These are phyloP conservation scores for Diutina neorugosa DNA, from an alignment of 1,139 yeast species.

Conservation along the genomic window DNA sequence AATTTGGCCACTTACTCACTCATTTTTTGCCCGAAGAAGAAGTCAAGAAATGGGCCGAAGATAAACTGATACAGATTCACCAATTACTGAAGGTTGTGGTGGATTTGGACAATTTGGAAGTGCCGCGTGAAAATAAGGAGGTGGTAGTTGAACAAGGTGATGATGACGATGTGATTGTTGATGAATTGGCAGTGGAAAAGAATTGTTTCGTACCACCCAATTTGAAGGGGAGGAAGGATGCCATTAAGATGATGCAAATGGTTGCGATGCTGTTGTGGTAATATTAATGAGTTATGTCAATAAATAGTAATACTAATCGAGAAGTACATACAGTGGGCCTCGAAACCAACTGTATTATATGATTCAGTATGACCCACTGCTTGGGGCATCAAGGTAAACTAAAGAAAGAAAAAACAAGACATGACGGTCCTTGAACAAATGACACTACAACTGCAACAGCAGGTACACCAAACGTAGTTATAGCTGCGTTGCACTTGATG, in stretches of 20 bases:
- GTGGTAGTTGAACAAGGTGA: not conserved
- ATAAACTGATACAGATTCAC: not conserved
- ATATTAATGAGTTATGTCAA: not conserved
- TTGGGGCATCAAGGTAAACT: no score
- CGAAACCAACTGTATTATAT: no score
- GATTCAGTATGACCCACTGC: no score
- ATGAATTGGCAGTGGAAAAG: not conserved
- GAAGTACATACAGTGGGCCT: no score
- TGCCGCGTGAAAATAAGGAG: not conserved
- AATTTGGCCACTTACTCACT: slow-evolving; percentile 7
- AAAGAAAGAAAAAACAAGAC: no score
- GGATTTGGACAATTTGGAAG: not conserved
- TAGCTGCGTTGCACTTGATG: no score
- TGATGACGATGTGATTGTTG: not conserved
- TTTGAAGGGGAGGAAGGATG: slow-evolving; percentile 1
- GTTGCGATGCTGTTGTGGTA: slow-evolving; percentile 3
- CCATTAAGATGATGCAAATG: not conserved
- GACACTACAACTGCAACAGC: no score
- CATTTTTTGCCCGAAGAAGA: slow-evolving; percentile 5
- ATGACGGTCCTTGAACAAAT: no score
- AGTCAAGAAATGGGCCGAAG: slow-evolving; percentile 3
- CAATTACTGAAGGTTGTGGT: not conserved
- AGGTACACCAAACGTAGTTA: no score
- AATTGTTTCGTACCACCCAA: slow-evolving; percentile 4
- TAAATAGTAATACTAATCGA: not conserved